Evolutionary conservation across 23 red algal species (phyloP).

Genomic region (Cyanidiococcus yangmingshanensis): DNA sequence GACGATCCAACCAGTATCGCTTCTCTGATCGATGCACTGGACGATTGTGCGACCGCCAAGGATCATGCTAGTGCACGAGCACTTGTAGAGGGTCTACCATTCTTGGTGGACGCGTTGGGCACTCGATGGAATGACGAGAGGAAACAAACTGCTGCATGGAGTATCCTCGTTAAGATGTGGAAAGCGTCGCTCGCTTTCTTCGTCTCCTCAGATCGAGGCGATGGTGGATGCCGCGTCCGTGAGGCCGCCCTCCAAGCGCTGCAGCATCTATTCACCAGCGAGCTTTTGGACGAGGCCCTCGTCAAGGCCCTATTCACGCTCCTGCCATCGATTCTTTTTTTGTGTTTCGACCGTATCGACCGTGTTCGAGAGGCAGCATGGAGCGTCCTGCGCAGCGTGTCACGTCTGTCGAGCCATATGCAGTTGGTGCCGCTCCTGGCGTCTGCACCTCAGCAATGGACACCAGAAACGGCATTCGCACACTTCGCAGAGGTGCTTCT

Average conservation of each 20-base stretch:
- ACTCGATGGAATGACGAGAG: neutral
- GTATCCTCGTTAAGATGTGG: neutral
- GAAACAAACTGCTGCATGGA: neutral
- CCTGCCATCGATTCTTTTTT: neutral
- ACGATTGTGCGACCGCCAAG: neutral
- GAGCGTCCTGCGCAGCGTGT: neutral
- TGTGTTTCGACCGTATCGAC: neutral
- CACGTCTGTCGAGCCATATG: neutral
- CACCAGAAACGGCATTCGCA: neutral
- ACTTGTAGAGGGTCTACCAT: neutral
- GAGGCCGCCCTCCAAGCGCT: neutral
- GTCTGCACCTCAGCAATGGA: neutral
- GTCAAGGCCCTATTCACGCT: neutral
- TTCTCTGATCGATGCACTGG: neutral
- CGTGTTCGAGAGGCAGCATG: neutral
- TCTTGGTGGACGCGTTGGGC: neutral
- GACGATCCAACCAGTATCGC: neutral
- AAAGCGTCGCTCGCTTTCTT: neutral
- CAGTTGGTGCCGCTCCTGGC: neutral
- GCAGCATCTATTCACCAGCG: neutral
- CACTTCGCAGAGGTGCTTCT: neutral
- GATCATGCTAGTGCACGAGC: neutral
- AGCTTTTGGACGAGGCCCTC: neutral
- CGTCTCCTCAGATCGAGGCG: neutral
- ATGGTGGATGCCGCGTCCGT: neutral